Base-by-base conservation (phyloP, 495 filamentous ascomycete species). In the Parmelia sp. region DNA sequence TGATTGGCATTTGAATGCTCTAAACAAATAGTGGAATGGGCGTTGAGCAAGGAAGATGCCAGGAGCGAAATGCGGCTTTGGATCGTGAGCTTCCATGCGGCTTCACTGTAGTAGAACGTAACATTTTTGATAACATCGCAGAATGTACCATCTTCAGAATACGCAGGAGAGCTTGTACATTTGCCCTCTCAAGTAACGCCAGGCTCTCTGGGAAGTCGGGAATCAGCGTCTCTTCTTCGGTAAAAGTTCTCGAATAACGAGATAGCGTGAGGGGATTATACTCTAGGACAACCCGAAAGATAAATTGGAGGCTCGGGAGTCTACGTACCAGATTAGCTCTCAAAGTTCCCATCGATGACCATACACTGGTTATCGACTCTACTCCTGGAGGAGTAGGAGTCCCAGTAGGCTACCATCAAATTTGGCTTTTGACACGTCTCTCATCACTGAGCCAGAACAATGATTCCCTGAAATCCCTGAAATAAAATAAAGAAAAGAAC, bases 1-100 rank as follows among this genome's bases (percentile, higher is more conserved):
- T 77, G 86, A 83, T 68, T 97, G 92, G 92, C 68, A 71, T 70
- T 42, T 71, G 37, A 62, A 71, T 44, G 68, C 40, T 61, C 27
- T 35, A 35, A 45, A 23, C n/a, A 65, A 65, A 25, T 65, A 49
- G 47, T 29, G 8, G 35, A 2, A 44, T 21, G 10, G n/a, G 33
- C 21, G 33, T 37, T 29, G 31, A 37, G 19, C 27, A 29, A 17
- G 62, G 27, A 25, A 23, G 40, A 31, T 42, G 33, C 27, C 29
- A 47, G 21, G 44, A 25, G 29, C 42, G 40, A n/a, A 19, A 21
- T 44, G 60, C 36, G 45, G 10, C 49, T 29, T 25, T 17, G 15
- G 12, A 31, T 31, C 49, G 15, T 2, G 49, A 53, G 27, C 49
- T 31, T 53, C 17, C 25, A 29, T 17, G 4, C 3, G 19, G 12